Evolutionary conservation across 192 early-diverging fungal species (phyloP), one percentile per base, ranked within the genome.

Genomic region (Phlyctochytrium arcticum): DNA sequence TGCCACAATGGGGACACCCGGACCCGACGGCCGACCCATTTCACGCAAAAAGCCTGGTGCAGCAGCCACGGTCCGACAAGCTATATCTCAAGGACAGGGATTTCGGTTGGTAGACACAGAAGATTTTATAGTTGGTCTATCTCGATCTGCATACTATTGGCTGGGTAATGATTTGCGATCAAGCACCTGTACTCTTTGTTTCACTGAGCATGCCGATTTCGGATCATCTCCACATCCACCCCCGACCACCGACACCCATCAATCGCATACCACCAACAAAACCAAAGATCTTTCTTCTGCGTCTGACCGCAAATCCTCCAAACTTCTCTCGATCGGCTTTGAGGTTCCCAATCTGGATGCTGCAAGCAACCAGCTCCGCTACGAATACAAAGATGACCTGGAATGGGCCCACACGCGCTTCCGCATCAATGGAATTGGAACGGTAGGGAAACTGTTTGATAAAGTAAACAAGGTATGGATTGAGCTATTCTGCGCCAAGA

Each of bases 21-120:
- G 50, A 19, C 12, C 50, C 10, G 17, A 12, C 2, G 42, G 48
- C 29, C 31, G 23, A n/a, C 19, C 58, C 7, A 19, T 47, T 19
- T 27, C 48, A 21, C 29, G 57, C 24, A 63, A 66, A 39, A 73
- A 76, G 62, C 36, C 60, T 54, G 73, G 70, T 4, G 67, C 72
- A 2, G 68, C 58, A 5, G 58, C 54, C 10, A 68, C 68, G 6
- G 60, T 68, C 26, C 35, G 68, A 23, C 68, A 68, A 17, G 71
- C 65, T 4, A 59, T 72, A 19, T 56, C 46, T 3, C 67, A 70
- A 66, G 65, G 51, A 17, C 48, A 74, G 33, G 78, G 78, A 3
- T 79, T 81, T 47, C 74, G 81, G 29, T 15, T 77, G 15, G 75
- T 83, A 9, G 81, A 81, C 59, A 73, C 64, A 19, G 78, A 83